Base-by-base conservation (phyloP, 2,329 filamentous ascomycete species). In the Calonectria crousiana region DNA sequence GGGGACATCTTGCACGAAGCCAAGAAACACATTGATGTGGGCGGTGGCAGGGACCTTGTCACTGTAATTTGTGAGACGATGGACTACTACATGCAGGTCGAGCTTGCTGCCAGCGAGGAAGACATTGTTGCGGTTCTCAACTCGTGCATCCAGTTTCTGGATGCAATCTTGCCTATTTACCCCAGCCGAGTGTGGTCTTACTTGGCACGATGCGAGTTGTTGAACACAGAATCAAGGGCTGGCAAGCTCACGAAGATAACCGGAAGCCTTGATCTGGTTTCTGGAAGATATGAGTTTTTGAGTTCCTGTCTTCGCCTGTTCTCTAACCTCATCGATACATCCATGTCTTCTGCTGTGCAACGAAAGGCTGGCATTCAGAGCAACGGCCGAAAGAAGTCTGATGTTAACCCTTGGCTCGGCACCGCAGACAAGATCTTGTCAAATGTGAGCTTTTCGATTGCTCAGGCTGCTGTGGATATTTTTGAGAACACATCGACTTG, bases 171-270 rank as follows among this genome's bases (percentile, higher is more conserved):
- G 32, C 88, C 90, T 79, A 94, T 90, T n/a, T 91, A 93, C 67
- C 96, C 97, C 0, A 94, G 94, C 71, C 90, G 96, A 74, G 92
- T 98, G 8, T 98, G 97, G 96, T 95, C 96, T 4, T 95, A 96
- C 82, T 90, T 99, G 79, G 92, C 93, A 4, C 92, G 95, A 72
- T 97, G 95, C 83, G 92, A 93, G 75, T 87, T 99, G 23, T 88
- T 99, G 58, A 94, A 94, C 78, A 91, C 92, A 8, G 93, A 95
- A 77, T 93, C 94, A 13, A 93, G 93, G 75, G 93, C 93, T 18
- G 95, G 95, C 14, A 93, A 94, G 74, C 89, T 99, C 74, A 91
- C 93, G 49, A 92, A 92, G 65, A 92, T 98, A 67, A 91, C 97
- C 3, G 94, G 94, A n/a, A 93, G 92, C 30, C 91, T 95, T 4